These are phyloP conservation scores for Teratosphaeria pseudoeucalypti DNA, from an alignment of 2,329 filamentous ascomycete genomes.

Conservation along the genomic window DNA sequence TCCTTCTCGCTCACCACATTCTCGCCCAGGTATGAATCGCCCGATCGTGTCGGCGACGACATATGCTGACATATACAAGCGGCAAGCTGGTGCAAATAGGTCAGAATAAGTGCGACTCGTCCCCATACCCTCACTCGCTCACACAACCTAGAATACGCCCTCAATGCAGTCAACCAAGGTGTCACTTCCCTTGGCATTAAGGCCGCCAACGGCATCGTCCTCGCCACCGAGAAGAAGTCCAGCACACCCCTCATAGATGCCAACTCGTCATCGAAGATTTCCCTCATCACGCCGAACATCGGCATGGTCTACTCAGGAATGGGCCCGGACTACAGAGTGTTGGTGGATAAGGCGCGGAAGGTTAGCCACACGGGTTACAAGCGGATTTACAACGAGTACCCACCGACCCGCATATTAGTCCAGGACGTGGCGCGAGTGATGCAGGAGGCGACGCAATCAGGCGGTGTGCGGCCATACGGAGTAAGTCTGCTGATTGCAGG, in stretches of 20 bases:
- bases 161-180: slow-evolving; percentile 98
- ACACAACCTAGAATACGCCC: slow-evolving; percentile 70
- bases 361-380: slow-evolving; percentile 98
- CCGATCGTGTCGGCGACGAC: background rate
- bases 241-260: slow-evolving; percentile 95
- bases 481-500: slow-evolving; percentile 92
- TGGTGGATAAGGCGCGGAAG: slow-evolving; percentile 96
- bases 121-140: background rate
- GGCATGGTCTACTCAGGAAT: slow-evolving; percentile 99
- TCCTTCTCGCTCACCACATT: slow-evolving; percentile 99
- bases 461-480: slow-evolving; percentile 92
- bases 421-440: slow-evolving; percentile 96
- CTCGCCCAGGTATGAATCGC: slow-evolving; percentile 78
- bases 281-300: slow-evolving; percentile 95
- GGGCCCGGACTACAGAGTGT: slow-evolving; percentile 94
- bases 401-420: slow-evolving; percentile 97
- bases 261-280: slow-evolving; percentile 91
- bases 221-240: slow-evolving; percentile 98
- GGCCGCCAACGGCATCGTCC: slow-evolving; percentile 97
- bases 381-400: slow-evolving; percentile 99
- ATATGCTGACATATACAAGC: slow-evolving; percentile 47
- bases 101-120: slow-evolving; percentile 28
- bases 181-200: slow-evolving; percentile 98
- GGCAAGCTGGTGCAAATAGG: slow-evolving; percentile 99
- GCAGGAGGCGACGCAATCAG: slow-evolving; percentile 97